phyloP scores from a whole-genome alignment of 2,329 filamentous ascomycete genomes.

The Paecilomyces formosus region DNA sequence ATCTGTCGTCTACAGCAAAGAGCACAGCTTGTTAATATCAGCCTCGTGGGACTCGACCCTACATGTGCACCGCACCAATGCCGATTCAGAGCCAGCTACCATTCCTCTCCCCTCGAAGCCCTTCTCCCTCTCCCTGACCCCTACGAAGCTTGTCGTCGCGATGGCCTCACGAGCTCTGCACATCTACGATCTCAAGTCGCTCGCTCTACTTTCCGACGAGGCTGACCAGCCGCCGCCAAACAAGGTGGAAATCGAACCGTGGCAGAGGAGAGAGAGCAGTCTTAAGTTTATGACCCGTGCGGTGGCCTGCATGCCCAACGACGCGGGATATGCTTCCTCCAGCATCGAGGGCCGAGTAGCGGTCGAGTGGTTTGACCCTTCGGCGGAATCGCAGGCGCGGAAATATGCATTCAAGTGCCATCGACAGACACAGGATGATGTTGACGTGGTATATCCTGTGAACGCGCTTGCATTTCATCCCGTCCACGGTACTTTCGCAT shows the following conservation, averaged over 20 bases:
- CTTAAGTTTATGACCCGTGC: slow-evolving; percentile 94
- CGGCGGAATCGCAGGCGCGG: slow-evolving; percentile 73
- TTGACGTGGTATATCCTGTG: slow-evolving; percentile 83
- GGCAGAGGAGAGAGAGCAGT: slow-evolving; percentile 88
- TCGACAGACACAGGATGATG: slow-evolving; percentile 61
- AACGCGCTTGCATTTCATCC: slow-evolving; percentile 87
- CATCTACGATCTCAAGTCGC: slow-evolving; percentile 79
- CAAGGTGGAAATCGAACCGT: slow-evolving; percentile 59
- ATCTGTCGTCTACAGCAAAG: slow-evolving; percentile 70
- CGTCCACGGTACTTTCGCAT: slow-evolving; percentile 74
- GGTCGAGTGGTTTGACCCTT: slow-evolving; percentile 96
- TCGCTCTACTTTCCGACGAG: slow-evolving; percentile 49
- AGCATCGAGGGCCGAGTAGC: slow-evolving; percentile 93
- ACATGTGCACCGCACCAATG: slow-evolving; percentile 65
- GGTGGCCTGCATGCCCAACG: slow-evolving; percentile 93
- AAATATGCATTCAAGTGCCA: slow-evolving; percentile 99
- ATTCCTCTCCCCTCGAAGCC: slow-evolving; percentile 77
- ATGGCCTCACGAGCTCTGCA: slow-evolving; percentile 92
- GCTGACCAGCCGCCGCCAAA: slow-evolving; percentile 33
- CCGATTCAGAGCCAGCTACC: slow-evolving; percentile 49
- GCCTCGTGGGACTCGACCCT: slow-evolving; percentile 91
- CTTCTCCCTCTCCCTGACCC: slow-evolving; percentile 70
- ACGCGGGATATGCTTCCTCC: slow-evolving; percentile 83
- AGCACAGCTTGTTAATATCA: slow-evolving; percentile 73
- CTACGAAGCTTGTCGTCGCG: slow-evolving; percentile 84